Base-by-base conservation (phyloP, 495 filamentous ascomycete species). In the Aspergillus homomorphus region DNA sequence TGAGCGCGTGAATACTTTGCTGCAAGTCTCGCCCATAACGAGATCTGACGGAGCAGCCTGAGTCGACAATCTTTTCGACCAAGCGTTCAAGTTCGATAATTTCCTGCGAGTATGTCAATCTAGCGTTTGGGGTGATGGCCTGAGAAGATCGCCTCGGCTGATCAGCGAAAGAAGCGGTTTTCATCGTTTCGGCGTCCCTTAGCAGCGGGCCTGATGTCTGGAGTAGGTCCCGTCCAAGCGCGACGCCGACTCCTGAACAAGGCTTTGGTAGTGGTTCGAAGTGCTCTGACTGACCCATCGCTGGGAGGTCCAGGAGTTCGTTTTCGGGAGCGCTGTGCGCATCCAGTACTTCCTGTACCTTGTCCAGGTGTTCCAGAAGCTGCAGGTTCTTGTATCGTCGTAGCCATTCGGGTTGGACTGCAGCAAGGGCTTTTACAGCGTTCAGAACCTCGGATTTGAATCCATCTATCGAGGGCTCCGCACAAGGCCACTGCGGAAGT, bases 341-440 rank as follows among this genome's bases (percentile, higher is more conserved):
- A 51, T 58, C 51, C 3, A 70, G 41, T 30, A 71, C 58, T 10
- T 24, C 51, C 54, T 68, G 60, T 5, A 69, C 54, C 9, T 65
- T 19, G 10, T 63, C 21, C 18, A 85, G 38, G 58, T 82, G 78
- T 5, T 62, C 18, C 1, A 68, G 71, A 1, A 86, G 61, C 49
- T 78, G 68, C 10, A 68, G 46, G 53, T 85, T 85, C 15, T 69
- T 64, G 26, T 66, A 73, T 28, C 78, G 58, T 0, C 79, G 73
- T 28, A 61, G 41, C 83, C 82, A 86, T 55, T 84, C 81, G 2
- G 73, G 68, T 9, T 56, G 33, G 19, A 84, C 62, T 1, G 54
- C 59, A 3, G 76, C 61, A n/a, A 82, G 20, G 0, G 79, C 77
- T 3, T 57, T 19, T 2, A 51, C 52, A 33, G 64, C 23, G 54